These are phyloP conservation scores for Lachnellula suecica DNA, from an alignment of 2,329 filamentous ascomycete species.

Conservation along the genomic window DNA sequence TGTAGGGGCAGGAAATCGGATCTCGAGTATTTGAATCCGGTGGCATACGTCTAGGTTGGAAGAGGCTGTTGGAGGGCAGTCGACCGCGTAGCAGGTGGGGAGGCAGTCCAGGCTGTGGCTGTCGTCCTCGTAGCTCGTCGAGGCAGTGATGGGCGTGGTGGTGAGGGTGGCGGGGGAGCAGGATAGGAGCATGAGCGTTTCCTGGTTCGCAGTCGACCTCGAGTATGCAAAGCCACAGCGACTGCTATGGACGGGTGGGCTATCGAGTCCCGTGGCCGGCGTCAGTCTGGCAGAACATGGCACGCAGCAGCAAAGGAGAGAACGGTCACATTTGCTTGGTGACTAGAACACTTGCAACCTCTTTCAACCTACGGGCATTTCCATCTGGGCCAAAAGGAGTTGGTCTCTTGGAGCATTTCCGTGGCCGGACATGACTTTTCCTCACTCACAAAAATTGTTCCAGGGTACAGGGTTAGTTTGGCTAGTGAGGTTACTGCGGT, in stretches of 20 bases:
- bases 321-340: background rate
- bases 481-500: background rate
- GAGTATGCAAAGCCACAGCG: background rate
- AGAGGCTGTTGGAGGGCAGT: background rate
- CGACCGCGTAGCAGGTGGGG: background rate
- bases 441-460: background rate
- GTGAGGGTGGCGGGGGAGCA: too few relatives aligned
- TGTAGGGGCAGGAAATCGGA: background rate
- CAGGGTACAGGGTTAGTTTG: background rate
- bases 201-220: too few relatives aligned
- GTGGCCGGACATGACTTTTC: background rate
- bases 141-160: background rate
- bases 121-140: background rate
- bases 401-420: slow-evolving; percentile 2
- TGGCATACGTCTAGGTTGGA: slow-evolving; percentile 9
- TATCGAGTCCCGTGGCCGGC: background rate
- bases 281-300: background rate
- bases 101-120: background rate
- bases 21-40: too few relatives aligned
- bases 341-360: background rate
- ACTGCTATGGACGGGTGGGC: background rate
- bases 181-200: background rate
- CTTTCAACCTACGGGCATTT: background rate
- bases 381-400: background rate
- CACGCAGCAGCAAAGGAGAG: background rate